Conservation (phyloP, 164 flowering plant genomes). For the Kingdonia uniflora region DNA sequence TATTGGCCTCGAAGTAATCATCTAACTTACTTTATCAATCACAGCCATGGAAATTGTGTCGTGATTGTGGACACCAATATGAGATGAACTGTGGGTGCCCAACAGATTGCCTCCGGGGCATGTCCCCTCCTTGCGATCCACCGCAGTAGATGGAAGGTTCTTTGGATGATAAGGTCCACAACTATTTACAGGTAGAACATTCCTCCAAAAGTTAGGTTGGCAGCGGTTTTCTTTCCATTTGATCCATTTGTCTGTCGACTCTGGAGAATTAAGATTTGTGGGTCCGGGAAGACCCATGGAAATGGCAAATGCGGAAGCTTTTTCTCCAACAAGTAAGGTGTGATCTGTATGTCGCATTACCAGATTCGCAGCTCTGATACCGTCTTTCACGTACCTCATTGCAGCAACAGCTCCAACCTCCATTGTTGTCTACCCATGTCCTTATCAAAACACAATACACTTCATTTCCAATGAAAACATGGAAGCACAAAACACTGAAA, state of each 20-base stretch:
- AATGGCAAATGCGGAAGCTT: constrained; percentile 82
- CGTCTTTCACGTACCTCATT: constrained; percentile 84
- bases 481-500: not conserved
- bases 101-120: constrained; percentile 22
- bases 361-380: constrained; percentile 79
- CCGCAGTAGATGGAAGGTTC: constrained; percentile 9
- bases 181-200: constrained; percentile 43
- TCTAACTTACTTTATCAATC: constrained; percentile 58
- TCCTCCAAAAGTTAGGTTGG: constrained; percentile 88
- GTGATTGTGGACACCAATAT: constrained; percentile 48
- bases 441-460: constrained; percentile 28
- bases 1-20: not conserved
- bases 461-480: constrained; percentile 9
- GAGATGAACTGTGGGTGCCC: constrained; percentile 23
- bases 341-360: constrained; percentile 83
- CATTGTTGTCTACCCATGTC: constrained; percentile 71
- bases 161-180: constrained; percentile 81
- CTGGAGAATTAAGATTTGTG: constrained; percentile 76
- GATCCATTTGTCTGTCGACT: constrained; percentile 62
- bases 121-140: constrained; percentile 10
- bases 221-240: constrained; percentile 74
- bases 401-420: constrained; percentile 99
- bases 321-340: constrained; percentile 87
- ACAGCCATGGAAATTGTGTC: constrained; percentile 95
- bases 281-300: constrained; percentile 98